phyloP scores from a whole-genome alignment of 2,329 filamentous ascomycete genomes.

The Cladophialophora exuberans region DNA sequence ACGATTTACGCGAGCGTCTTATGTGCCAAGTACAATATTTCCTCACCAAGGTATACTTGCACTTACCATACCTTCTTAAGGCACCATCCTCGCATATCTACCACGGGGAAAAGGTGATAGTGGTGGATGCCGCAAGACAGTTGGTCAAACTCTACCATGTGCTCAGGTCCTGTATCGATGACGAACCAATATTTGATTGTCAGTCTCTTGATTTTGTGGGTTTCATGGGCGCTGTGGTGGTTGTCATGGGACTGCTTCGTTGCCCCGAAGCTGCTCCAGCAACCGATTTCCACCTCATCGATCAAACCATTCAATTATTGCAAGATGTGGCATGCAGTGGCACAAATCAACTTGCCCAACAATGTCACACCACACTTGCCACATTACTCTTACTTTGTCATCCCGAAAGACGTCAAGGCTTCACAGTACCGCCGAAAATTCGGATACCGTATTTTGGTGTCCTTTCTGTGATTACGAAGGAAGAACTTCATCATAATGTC shows the following conservation, averaged over 20 bases:
- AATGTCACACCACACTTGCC: constrained; percentile 7
- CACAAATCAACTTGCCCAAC: neutral
- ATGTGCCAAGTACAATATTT: constrained; percentile 14
- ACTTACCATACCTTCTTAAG: constrained; percentile 16
- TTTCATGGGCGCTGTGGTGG: constrained; percentile 12
- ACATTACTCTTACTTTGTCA: neutral
- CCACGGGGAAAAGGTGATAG: constrained; percentile 1
- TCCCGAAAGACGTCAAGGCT: neutral
- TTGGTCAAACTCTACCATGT: constrained; percentile 9
- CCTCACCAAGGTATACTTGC: constrained; percentile 11
- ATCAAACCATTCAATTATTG: neutral
- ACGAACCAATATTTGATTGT: constrained; percentile 9
- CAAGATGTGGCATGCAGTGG: neutral
- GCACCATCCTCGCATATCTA: constrained; percentile 14
- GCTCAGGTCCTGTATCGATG: constrained; percentile 7
- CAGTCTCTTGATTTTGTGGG: constrained; percentile 17
- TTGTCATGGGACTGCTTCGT: constrained; percentile 3
- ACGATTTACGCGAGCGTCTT: constrained; percentile 12
- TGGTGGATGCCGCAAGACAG: constrained; percentile 3
- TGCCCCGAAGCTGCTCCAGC: neutral
- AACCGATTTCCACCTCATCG: neutral
- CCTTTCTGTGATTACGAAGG: neutral
- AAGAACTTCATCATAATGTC: neutral
- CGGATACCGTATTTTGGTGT: constrained; percentile 13
- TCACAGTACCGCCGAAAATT: constrained; percentile 1